Percentiles rank a stretch among this genome's conserved stretches.
Evolutionary conservation across 2,329 filamentous ascomycete genomes (phyloP).

Genomic region (Magnaporthiopsis rhizophila): DNA sequence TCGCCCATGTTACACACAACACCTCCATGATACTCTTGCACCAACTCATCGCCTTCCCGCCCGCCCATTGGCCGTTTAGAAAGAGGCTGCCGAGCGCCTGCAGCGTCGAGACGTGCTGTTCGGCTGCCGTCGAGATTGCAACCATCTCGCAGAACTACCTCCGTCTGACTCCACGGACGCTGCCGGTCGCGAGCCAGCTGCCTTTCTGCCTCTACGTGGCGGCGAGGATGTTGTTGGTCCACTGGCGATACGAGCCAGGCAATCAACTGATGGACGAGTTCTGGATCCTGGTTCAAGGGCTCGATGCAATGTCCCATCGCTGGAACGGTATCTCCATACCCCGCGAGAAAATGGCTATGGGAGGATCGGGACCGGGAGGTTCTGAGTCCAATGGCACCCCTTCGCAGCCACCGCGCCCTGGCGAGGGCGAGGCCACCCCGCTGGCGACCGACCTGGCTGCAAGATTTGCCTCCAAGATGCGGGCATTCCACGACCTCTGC

Average conservation of each 20-base stretch:
- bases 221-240: constrained; percentile 31
- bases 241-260: constrained; percentile 18
- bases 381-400: neutral
- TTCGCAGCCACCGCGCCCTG: neutral
- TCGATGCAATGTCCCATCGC: constrained; percentile 11
- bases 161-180: constrained; percentile 21
- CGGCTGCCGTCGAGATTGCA: constrained; percentile 36
- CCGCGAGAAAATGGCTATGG: neutral
- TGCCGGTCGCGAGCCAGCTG: constrained; percentile 29
- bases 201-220: constrained; percentile 38
- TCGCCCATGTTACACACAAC: constrained; percentile 41
- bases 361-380: neutral
- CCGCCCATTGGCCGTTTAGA: constrained; percentile 16
- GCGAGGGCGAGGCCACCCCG: neutral
- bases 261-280: constrained; percentile 18
- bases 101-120: constrained; percentile 40
- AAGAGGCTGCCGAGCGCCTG: constrained; percentile 32
- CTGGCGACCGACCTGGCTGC: neutral
- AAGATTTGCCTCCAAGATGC: neutral
- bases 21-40: constrained; percentile 41
- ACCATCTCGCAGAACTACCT: constrained; percentile 39
- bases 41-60: constrained; percentile 38
- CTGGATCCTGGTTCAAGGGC: constrained; percentile 11
- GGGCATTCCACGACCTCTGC: neutral
- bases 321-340: constrained; percentile 2